phyloP scores from a whole-genome alignment of 345 rosid species.

The Garcia nutans region DNA sequence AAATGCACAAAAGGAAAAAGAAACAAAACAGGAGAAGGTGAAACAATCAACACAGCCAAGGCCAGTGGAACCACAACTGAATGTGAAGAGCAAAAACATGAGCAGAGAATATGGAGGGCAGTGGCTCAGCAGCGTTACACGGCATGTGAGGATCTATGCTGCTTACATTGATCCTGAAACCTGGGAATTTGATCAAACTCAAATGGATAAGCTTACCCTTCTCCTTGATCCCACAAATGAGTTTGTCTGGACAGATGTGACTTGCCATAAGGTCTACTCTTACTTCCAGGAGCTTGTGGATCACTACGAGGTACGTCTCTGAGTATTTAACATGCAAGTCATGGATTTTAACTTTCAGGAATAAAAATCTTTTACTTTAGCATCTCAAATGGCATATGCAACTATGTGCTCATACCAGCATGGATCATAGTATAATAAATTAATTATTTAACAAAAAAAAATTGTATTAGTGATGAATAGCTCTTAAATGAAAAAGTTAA shows the following conservation, averaged over 20 bases:
- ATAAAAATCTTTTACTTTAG: neutral
- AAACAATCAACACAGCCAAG: conserved; percentile 53
- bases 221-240: conserved; percentile 84
- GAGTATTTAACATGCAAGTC: neutral
- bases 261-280: conserved; percentile 59
- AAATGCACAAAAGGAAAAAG: conserved; percentile 18
- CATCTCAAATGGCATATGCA: neutral
- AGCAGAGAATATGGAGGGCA: conserved; percentile 57
- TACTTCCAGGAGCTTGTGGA: conserved; percentile 95
- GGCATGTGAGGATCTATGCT: conserved; percentile 34
- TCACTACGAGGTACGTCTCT: conserved; percentile 71
- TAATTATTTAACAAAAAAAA: too few species aligned
- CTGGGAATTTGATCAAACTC: conserved; percentile 32
- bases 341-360: neutral
- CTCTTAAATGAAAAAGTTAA: too few species aligned
- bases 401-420: neutral
- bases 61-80: conserved; percentile 76
- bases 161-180: conserved; percentile 36
- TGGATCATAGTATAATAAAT: neutral
- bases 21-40: conserved; percentile 11
- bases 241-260: conserved; percentile 78
- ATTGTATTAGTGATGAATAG: too few species aligned
- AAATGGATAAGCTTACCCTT: conserved; percentile 83
- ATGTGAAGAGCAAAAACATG: conserved; percentile 78
- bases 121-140: conserved; percentile 35